phyloP scores from a whole-genome alignment of 371 early-diverging fungal species.

The Nematocida major region DNA sequence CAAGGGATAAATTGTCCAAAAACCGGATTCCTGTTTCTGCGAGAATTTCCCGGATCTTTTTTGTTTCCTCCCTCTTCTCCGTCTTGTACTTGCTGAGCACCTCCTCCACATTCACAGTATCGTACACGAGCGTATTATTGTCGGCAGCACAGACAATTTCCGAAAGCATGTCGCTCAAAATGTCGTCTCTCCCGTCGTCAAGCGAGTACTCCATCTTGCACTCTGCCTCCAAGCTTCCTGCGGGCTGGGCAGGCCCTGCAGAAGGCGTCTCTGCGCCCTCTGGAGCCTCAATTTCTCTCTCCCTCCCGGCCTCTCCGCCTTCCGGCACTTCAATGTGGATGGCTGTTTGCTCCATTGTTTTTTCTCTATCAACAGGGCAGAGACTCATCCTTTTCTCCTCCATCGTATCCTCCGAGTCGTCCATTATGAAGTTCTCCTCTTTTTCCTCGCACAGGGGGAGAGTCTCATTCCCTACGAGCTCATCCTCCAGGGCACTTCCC shows the following conservation, averaged over 20 bases:
- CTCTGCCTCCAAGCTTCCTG: neutral
- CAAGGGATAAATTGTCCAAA: slow-evolving; percentile 40
- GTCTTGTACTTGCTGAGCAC: slow-evolving; percentile 43
- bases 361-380: slow-evolving; percentile 14
- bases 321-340: neutral
- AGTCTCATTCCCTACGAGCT: slow-evolving; percentile 2
- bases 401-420: slow-evolving; percentile 47
- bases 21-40: slow-evolving; percentile 47
- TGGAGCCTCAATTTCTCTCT: too few relatives aligned
- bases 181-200: slow-evolving; percentile 13
- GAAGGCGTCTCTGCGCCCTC: neutral
- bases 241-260: neutral
- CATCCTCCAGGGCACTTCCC: too few relatives aligned
- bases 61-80: slow-evolving; percentile 3
- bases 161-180: slow-evolving; percentile 49
- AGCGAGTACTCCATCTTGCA: neutral
- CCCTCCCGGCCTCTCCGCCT: neutral
- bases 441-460: slow-evolving; percentile 34
- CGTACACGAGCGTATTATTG: slow-evolving; percentile 42
- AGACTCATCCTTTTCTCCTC: slow-evolving; percentile 42
- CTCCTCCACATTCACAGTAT: slow-evolving; percentile 51
- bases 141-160: slow-evolving; percentile 45
- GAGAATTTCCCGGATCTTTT: slow-evolving; percentile 30
- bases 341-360: slow-evolving; percentile 42
- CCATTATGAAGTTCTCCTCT: slow-evolving; percentile 53